Evolutionary conservation across 1,284 basidiomycete genomes (phyloP), one percentile per base, ranked within the genome.

Genomic region (Golubevia pallescens): DNA sequence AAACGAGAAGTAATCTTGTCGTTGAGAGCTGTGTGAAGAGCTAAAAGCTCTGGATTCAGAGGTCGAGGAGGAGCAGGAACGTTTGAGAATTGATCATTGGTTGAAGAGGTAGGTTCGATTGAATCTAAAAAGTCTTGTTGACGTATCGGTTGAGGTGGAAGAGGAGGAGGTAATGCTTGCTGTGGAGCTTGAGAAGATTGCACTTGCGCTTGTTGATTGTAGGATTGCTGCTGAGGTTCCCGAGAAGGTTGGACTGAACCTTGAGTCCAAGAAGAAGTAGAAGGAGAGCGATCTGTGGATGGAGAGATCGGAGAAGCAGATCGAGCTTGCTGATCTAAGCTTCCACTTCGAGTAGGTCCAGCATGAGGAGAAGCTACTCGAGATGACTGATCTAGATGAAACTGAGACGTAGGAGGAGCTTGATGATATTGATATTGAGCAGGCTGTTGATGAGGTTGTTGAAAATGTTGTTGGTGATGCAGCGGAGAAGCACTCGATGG

Each of bases 31-130:
- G 90, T 88, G 77, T 98, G 95, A n/a, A 99, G 88, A 32, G 90
- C 90, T 34, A 95, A 88, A 0, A 97, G 88, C 75, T 94, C 92
- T 23, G 89, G 89, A 48, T 89, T 89, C 6, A 87, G 86, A 90
- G 97, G 88, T 92, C 97, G 52, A 0, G 93, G 93, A 14, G 96
- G 95, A 52, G 93, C 89, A 19, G 93, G 93, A 28, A 1, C n/a
- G 53, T 3, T 1, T 20, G 14, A 10, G 59, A 48, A 8, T 56
- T 1, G 5, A 34, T 5, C 2, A 8, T 6, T 13, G 10, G n/a
- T 24, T 19, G 14, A 19, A 51, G 19, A 19, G 20, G 19, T 19
- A 28, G 60, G 14, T 28, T 70, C 67, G 42, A 71, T 71, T 13
- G 71, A 67, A 20, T 73, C 73, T 5, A 75, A 58, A n/a, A 72